Conservation (phyloP, 345 rosid species). For the Bretschneidera sinensis region DNA sequence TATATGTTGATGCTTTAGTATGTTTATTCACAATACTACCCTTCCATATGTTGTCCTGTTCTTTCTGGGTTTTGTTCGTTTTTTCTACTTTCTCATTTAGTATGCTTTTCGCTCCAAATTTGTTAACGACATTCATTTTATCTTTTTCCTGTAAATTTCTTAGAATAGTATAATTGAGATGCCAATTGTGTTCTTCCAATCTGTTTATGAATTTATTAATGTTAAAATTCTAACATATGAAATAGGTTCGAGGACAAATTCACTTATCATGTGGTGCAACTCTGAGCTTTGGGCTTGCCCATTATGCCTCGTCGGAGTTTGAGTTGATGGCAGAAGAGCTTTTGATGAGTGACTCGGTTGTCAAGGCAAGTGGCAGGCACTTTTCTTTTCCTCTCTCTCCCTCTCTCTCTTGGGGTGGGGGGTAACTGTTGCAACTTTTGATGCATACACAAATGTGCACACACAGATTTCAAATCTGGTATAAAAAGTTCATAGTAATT, state of each 20-base stretch:
- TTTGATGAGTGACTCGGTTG: conserved; percentile 60
- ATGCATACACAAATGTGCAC: neutral
- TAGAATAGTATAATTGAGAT: neutral
- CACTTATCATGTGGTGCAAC: conserved; percentile 40
- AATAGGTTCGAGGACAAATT: conserved; percentile 64
- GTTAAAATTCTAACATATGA: neutral
- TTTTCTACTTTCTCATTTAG: neutral
- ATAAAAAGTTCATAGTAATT: neutral
- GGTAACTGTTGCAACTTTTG: neutral
- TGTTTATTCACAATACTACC: neutral
- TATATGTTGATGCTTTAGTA: too few species aligned
- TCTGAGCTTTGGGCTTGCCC: conserved; percentile 66
- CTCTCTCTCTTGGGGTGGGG: neutral
- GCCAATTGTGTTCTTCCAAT: neutral
- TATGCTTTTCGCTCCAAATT: neutral
- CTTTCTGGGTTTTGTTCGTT: neutral
- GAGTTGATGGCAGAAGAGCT: conserved; percentile 79
- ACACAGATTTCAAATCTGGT: neutral
- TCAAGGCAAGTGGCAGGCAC: conserved; percentile 44
- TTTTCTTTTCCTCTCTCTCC: neutral
- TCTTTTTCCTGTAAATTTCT: neutral
- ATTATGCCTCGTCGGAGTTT: conserved; percentile 53
- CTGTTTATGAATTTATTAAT: neutral
- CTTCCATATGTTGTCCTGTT: neutral
- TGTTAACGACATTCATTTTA: neutral